Percentiles rank a stretch among this genome's conserved stretches.
Evolutionary conservation across 169 alveolate genomes (phyloP).

Genomic region (Plasmodium falciparum): DNA sequence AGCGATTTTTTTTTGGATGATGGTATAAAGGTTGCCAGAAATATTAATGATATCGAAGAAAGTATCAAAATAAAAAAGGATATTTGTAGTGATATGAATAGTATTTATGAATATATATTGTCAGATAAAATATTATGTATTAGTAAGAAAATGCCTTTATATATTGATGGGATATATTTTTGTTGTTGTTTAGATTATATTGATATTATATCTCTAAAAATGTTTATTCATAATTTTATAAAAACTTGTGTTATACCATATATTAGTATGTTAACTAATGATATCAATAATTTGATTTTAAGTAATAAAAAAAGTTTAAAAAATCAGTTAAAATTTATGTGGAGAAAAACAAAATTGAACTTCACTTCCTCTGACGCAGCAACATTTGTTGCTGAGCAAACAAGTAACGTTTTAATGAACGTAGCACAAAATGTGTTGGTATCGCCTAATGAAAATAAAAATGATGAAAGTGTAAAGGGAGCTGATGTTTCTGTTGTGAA

Average conservation of each 20-base stretch:
- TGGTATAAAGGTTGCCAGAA: slow-evolving; percentile 18
- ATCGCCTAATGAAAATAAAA: background rate
- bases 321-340: slow-evolving; percentile 55
- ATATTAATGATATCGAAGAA: slow-evolving; percentile 24
- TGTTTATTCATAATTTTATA: slow-evolving; percentile 52
- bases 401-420: slow-evolving; percentile 36
- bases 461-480: background rate
- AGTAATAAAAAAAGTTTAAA: slow-evolving; percentile 38
- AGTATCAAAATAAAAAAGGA: slow-evolving; percentile 17
- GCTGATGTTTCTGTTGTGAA: background rate
- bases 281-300: slow-evolving; percentile 29
- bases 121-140: slow-evolving; percentile 28
- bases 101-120: slow-evolving; percentile 37
- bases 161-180: slow-evolving; percentile 35
- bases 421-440: slow-evolving; percentile 42
- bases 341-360: slow-evolving; percentile 44
- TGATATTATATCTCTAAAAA: slow-evolving; percentile 51
- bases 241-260: slow-evolving; percentile 35
- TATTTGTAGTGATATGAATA: slow-evolving; percentile 7
- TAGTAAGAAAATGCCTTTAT: slow-evolving; percentile 51
- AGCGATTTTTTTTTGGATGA: background rate
- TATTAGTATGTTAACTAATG: slow-evolving; percentile 26
- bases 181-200: slow-evolving; percentile 38
- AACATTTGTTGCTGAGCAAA: slow-evolving; percentile 57
- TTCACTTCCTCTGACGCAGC: slow-evolving; percentile 58